phyloP scores from a whole-genome alignment of 108 stramenopile species.

The Pseudonitzschia multistriata region DNA sequence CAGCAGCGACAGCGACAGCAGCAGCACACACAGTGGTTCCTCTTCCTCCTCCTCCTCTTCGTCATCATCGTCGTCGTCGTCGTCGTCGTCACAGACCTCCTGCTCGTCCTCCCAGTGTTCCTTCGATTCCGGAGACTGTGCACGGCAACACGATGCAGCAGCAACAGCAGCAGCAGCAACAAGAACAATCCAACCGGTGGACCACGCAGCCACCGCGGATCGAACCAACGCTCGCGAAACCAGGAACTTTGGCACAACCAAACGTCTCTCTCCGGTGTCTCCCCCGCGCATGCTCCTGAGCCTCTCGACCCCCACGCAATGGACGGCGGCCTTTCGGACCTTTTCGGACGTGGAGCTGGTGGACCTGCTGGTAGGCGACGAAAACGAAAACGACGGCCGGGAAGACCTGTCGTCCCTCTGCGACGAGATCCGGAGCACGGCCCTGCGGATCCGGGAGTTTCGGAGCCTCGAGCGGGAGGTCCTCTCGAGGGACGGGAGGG shows the following conservation, averaged over 20 bases:
- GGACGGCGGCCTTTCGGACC: constrained; percentile 5
- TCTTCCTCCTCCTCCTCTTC: too few species aligned
- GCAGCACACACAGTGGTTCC: not conserved
- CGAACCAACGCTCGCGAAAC: too few species aligned
- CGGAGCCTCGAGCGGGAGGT: not conserved
- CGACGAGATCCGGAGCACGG: not conserved
- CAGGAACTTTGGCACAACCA: too few species aligned
- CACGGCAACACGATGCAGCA: not conserved
- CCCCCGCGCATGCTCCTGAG: not conserved
- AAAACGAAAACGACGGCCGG: not conserved
- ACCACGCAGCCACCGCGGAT: too few species aligned
- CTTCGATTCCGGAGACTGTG: too few species aligned
- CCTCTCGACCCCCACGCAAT: constrained; percentile 6
- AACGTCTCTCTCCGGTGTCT: not conserved
- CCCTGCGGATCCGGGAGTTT: not conserved
- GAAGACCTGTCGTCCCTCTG: not conserved
- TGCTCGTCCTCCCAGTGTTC: too few species aligned
- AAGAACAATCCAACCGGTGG: too few species aligned
- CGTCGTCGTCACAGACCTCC: too few species aligned
- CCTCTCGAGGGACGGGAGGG: not conserved
- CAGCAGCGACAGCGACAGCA: constrained; percentile 3
- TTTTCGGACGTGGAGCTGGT: constrained; percentile 2
- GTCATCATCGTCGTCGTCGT: too few species aligned
- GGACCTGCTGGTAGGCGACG: not conserved
- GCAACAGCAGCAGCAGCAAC: not conserved